Conservation (phyloP, 2,329 filamentous ascomycete genomes). For the Bipolaris gigantea region DNA sequence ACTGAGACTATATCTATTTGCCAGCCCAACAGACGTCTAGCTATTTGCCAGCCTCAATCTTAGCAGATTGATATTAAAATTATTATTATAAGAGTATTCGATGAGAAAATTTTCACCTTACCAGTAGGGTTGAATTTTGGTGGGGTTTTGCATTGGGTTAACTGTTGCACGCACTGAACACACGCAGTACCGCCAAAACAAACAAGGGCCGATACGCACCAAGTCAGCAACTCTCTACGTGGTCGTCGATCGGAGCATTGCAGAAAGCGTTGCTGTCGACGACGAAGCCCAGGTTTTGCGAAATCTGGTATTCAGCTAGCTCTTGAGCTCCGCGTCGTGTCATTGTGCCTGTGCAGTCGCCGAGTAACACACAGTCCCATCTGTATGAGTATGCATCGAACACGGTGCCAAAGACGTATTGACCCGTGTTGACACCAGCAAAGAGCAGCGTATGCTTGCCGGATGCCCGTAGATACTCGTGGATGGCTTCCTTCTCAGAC, state of each 20-base stretch:
- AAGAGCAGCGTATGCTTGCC: conserved; percentile 49
- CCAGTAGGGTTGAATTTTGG: no score
- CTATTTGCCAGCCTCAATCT: no score
- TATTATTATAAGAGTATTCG: no score
- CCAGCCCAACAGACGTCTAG: no score
- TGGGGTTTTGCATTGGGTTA: no score
- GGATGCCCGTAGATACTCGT: conserved; percentile 46
- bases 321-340: conserved; percentile 45
- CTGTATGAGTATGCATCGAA: conserved; percentile 48
- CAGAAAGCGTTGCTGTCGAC: conserved; percentile 42
- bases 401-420: conserved; percentile 48
- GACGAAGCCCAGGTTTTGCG: conserved; percentile 50
- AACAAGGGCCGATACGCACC: neutral
- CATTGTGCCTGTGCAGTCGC: conserved; percentile 49
- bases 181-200: neutral
- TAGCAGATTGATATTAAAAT: no score
- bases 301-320: conserved; percentile 47
- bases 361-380: conserved; percentile 48
- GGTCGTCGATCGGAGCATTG: conserved; percentile 21
- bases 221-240: conserved; percentile 1
- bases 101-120: no score
- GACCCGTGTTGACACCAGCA: conserved; percentile 49
- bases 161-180: no score
- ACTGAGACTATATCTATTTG: no score
- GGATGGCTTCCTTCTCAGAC: conserved; percentile 46